A percentile compares a stretch with the other conserved stretches of the same genome.
Conservation (phyloP, 179 eudicot species). For the Silene coronaria region DNA sequence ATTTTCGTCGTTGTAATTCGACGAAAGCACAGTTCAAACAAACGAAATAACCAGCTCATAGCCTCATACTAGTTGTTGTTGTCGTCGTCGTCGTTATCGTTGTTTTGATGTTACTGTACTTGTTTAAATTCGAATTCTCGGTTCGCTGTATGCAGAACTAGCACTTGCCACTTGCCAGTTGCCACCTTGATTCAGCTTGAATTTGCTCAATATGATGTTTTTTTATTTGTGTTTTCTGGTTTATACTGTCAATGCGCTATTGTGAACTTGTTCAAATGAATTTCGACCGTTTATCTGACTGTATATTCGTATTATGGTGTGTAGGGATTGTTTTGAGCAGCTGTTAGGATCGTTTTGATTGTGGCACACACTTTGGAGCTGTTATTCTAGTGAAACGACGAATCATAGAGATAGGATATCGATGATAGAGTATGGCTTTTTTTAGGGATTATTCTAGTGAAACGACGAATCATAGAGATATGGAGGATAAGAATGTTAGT, state of each 20-base stretch:
- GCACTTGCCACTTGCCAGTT: neutral
- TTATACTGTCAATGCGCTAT: neutral
- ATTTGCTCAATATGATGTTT: neutral
- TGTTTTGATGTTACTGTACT: neutral
- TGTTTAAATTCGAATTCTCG: neutral
- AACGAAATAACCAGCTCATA: no score
- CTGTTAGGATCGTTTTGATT: slow-evolving; percentile 1
- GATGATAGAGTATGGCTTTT: slow-evolving; percentile 60
- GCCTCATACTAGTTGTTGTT: neutral
- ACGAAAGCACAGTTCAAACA: no score
- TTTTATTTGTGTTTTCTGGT: neutral
- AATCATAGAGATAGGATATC: slow-evolving; percentile 17
- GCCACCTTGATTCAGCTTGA: slow-evolving; percentile 13
- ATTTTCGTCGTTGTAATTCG: slow-evolving; percentile 5
- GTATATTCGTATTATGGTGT: neutral
- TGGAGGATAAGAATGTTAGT: slow-evolving; percentile 42
- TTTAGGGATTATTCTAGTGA: slow-evolving; percentile 50
- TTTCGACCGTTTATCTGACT: slow-evolving; percentile 1
- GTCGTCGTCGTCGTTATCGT: neutral
- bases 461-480: slow-evolving; percentile 38
- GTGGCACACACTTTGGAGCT: slow-evolving; percentile 15
- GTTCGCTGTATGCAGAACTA: neutral
- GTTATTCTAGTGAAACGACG: no score
- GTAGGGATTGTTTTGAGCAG: slow-evolving; percentile 13
- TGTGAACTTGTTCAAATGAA: neutral